A percentile compares a stretch with the other conserved stretches of the same genome.
phyloP scores from a whole-genome alignment of 164 flowering plant genomes.

The Magnolia officinalis region DNA sequence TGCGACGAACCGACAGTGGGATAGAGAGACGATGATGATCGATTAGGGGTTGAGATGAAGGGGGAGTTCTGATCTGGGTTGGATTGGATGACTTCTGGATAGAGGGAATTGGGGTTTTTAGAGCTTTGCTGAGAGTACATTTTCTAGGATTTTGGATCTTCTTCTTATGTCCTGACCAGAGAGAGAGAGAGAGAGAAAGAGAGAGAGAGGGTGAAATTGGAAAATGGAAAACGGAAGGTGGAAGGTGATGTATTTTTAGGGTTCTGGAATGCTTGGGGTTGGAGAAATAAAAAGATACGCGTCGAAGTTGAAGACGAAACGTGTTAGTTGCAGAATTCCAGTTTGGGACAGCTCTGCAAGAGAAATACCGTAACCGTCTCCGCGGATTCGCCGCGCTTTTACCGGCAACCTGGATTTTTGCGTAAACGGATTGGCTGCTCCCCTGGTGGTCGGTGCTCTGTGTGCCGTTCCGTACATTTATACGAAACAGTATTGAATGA shows the following conservation, averaged over 20 bases:
- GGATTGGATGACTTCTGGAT: conserved; percentile 30
- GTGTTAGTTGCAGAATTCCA: background rate
- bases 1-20: conserved; percentile 5
- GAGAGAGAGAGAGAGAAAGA: background rate
- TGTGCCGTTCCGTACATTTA: too few relatives aligned
- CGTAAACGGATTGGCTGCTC: too few relatives aligned
- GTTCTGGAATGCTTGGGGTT: background rate
- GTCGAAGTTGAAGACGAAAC: background rate
- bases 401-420: background rate
- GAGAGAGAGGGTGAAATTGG: background rate
- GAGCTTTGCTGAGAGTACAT: conserved; percentile 1
- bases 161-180: too few relatives aligned
- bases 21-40: conserved; percentile 11
- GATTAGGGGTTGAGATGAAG: conserved; percentile 9
- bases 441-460: too few relatives aligned
- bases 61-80: conserved; percentile 29
- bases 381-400: background rate
- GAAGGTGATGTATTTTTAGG: background rate
- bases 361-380: background rate
- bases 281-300: background rate
- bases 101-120: conserved; percentile 9
- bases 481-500: too few relatives aligned
- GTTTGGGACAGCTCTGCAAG: background rate
- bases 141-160: background rate
- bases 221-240: too few relatives aligned